phyloP scores from a whole-genome alignment of 352 stramenopile species.

The Phytophthora cactorum region DNA sequence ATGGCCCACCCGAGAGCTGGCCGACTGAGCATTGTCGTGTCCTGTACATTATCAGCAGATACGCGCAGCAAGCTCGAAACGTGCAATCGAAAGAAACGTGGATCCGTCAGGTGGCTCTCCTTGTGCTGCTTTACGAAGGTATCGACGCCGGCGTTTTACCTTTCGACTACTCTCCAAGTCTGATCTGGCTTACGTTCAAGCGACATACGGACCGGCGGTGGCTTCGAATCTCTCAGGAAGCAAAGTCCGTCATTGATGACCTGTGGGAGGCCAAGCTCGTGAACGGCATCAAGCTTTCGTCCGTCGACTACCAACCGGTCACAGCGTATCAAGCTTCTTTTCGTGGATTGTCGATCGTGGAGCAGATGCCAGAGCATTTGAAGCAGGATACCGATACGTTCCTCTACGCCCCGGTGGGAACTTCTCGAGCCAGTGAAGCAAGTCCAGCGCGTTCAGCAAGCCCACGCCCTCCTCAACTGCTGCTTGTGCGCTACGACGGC shows the following conservation, averaged over 20 bases:
- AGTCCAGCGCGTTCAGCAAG: slow-evolving; percentile 1
- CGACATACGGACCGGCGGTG: slow-evolving; percentile 77
- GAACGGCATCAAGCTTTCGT: slow-evolving; percentile 94
- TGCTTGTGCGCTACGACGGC: slow-evolving; percentile 66
- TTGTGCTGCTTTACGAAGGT: slow-evolving; percentile 96
- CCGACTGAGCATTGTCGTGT: slow-evolving; percentile 95
- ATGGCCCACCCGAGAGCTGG: slow-evolving; percentile 61
- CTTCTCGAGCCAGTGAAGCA: slow-evolving; percentile 1
- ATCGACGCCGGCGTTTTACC: slow-evolving; percentile 93
- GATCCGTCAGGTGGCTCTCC: slow-evolving; percentile 94
- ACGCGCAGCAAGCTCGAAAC: slow-evolving; percentile 89
- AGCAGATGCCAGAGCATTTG: slow-evolving; percentile 86
- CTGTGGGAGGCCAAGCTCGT: slow-evolving; percentile 95
- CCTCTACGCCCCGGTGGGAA: slow-evolving; percentile 45
- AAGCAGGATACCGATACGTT: slow-evolving; percentile 68
- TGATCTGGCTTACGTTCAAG: slow-evolving; percentile 91
- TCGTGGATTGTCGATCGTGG: slow-evolving; percentile 86
- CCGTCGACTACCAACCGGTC: slow-evolving; percentile 94
- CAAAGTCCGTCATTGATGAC: slow-evolving; percentile 96
- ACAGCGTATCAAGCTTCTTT: slow-evolving; percentile 95
- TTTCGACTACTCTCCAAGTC: slow-evolving; percentile 96
- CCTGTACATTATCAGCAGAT: slow-evolving; percentile 95
- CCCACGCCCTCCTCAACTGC: slow-evolving; percentile 29
- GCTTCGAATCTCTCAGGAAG: slow-evolving; percentile 95
- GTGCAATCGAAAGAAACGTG: slow-evolving; percentile 91